Conservation (phyloP, 306 rosid genomes). For the Lathyrus tuberosus region DNA sequence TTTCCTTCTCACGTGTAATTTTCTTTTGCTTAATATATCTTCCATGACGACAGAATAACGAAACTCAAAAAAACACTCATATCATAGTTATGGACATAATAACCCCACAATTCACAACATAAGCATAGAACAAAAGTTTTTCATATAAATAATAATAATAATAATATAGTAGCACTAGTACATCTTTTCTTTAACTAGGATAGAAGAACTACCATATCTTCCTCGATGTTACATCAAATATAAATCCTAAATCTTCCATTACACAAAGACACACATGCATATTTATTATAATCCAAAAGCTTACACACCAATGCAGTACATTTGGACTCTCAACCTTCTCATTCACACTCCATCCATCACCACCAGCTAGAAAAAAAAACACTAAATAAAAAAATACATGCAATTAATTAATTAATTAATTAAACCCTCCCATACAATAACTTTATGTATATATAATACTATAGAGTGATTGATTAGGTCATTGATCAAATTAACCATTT, state of each 20-base stretch:
- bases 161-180: slow-evolving; percentile 27
- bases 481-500: slow-evolving; percentile 39
- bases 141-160: slow-evolving; percentile 15
- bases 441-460: slow-evolving; percentile 34
- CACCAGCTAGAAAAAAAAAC: slow-evolving; percentile 31
- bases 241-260: slow-evolving; percentile 58
- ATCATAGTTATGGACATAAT: slow-evolving; percentile 17
- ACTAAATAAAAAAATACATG: slow-evolving; percentile 29
- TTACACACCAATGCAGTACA: slow-evolving; percentile 48
- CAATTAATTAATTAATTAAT: slow-evolving; percentile 3
- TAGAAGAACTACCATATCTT: slow-evolving; percentile 54
- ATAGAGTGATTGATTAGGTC: slow-evolving; percentile 35
- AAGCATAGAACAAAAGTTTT: slow-evolving; percentile 22
- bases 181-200: slow-evolving; percentile 34
- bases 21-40: neutral
- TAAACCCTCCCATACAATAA: slow-evolving; percentile 36
- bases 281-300: slow-evolving; percentile 38
- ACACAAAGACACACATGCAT: slow-evolving; percentile 51
- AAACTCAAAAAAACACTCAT: neutral
- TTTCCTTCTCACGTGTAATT: neutral
- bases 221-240: slow-evolving; percentile 60
- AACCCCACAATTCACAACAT: slow-evolving; percentile 8
- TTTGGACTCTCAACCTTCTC: slow-evolving; percentile 59
- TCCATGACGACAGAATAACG: neutral
- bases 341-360: slow-evolving; percentile 50